Evolutionary conservation across 176 grass and related monocot species (phyloP), one percentile per base, ranked within the genome.

Genomic region (Calamus simplicifolius): DNA sequence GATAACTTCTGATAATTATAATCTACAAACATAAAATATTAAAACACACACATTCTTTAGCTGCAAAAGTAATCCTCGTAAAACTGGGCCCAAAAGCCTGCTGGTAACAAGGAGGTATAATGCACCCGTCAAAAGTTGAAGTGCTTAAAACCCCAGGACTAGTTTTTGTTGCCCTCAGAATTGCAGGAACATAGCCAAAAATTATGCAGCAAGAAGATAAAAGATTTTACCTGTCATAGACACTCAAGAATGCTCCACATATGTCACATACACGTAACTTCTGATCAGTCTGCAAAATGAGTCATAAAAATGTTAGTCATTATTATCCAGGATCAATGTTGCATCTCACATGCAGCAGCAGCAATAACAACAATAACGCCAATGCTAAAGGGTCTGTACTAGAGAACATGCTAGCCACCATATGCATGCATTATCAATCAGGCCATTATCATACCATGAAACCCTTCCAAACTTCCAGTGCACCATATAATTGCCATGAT

Each of bases 211-310:
- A 18, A 29, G 13, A 5, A 17, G 10, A 50, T 25, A 59, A 16
- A 43, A 63, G 35, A 43, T 43, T 43, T 62, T 73, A 73, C 70
- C 62, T 73, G 70, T 73, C 70, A 48, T 73, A 73, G 70, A 73
- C 70, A 12, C 93, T 98, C 81, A 98, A 83, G 69, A 98, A 98
- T 67, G 93, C 93, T 71, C 93, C 93, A 80, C 93, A 98, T 75
- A 92, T 92, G 75, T 98, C 87, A 51, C 93, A 98, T 10, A 98
- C 73, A 18, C 93, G 81, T 69, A 98, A 68, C 77, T 98, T 98
- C 77, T 98, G 87, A 80, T 98, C 87, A 75, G 87, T 92, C 93
- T 98, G 73, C 72, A 89, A 66, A 75, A 57, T 43, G 8, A 43
- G 10, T 43, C 10, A 43, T 43, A 43, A 10, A 43, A 10, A 43